These are phyloP conservation scores for Ophiostoma novo-ulmi DNA, from an alignment of 2,329 filamentous ascomycete genomes.

Conservation along the genomic window DNA sequence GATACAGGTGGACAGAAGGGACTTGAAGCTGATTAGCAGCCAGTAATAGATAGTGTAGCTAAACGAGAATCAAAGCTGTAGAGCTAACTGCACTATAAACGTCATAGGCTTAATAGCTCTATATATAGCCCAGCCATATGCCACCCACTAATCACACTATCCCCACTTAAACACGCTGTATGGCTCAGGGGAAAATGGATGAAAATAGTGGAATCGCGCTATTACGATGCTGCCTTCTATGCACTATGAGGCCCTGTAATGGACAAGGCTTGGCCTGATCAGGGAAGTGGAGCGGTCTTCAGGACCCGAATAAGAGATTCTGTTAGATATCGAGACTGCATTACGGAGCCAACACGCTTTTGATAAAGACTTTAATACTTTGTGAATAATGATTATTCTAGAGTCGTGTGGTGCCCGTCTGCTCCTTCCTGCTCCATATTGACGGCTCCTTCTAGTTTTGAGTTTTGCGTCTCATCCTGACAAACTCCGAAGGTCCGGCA, in stretches of 20 bases:
- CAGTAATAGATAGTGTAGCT: too few relatives aligned
- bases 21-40: too few relatives aligned
- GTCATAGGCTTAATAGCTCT: not conserved
- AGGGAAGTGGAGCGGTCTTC: not conserved
- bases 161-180: slow-evolving; percentile 10
- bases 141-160: not conserved
- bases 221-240: not conserved
- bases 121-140: not conserved
- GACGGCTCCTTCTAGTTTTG: not conserved
- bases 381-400: not conserved
- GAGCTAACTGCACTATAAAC: not conserved
- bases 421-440: not conserved
- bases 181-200: slow-evolving; percentile 7
- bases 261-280: not conserved
- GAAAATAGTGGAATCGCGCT: slow-evolving; percentile 8
- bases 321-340: not conserved
- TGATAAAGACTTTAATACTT: not conserved
- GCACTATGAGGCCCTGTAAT: not conserved
- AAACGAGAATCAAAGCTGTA: too few relatives aligned
- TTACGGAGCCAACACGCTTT: slow-evolving; percentile 10
- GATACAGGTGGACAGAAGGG: not conserved
- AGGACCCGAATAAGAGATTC: slow-evolving; percentile 6
- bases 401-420: not conserved
- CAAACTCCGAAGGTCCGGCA: slow-evolving; percentile 2
- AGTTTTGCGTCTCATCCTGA: not conserved